Evolutionary conservation across 2,329 filamentous ascomycete species (phyloP).

Genomic region (Colletotrichum somersetense): DNA sequence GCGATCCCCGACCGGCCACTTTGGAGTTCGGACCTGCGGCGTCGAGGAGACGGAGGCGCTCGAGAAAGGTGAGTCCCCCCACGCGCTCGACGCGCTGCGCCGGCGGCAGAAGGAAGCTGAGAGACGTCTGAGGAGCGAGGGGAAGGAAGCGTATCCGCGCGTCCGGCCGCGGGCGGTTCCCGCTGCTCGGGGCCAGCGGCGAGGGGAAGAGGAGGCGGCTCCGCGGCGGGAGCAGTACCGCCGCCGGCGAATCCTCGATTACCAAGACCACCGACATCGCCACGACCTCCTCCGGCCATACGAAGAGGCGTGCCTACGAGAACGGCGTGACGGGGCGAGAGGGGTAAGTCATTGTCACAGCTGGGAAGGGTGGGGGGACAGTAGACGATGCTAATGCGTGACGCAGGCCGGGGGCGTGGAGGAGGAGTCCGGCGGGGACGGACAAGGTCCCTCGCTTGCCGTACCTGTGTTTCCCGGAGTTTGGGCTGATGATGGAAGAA

Average conservation of each 20-base stretch:
- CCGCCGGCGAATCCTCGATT: not conserved
- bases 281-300: not conserved
- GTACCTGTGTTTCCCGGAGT: not conserved
- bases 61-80: conserved; percentile 15
- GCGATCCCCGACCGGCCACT: not conserved
- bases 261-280: not conserved
- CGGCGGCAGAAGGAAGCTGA: conserved; percentile 1
- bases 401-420: not conserved
- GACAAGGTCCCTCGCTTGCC: conserved; percentile 1
- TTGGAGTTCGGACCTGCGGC: not conserved
- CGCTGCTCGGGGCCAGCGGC: not conserved
- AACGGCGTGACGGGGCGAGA: not conserved
- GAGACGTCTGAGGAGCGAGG: not conserved
- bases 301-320: not conserved
- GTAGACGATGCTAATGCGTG: not conserved
- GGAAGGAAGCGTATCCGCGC: not conserved
- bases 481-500: conserved; percentile 1
- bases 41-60: conserved; percentile 10
- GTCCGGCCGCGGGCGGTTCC: not conserved
- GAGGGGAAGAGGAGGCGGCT: not conserved
- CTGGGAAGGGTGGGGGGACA: too few relatives aligned
- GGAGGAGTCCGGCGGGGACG: not conserved
- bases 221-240: not conserved
- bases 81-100: conserved; percentile 2
- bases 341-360: not conserved